Evolutionary conservation across 2,329 filamentous ascomycete genomes (phyloP).

Genomic region (Microcyclosporella mali): DNA sequence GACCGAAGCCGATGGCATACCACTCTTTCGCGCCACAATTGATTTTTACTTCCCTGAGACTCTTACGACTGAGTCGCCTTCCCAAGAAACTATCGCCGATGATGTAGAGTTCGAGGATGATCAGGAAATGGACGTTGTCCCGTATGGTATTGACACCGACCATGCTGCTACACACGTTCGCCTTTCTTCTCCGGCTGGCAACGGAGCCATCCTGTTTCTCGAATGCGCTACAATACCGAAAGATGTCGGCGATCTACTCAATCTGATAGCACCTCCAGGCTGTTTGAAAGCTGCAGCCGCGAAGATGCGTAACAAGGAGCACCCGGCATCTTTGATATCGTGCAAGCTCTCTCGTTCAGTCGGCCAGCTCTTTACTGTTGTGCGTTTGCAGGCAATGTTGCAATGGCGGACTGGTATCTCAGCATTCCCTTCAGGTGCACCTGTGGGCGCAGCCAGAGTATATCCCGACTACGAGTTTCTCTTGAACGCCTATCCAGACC

Average conservation of each 20-base stretch:
- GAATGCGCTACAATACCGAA: conserved; percentile 17
- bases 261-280: conserved; percentile 13
- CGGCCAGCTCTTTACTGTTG: conserved; percentile 21
- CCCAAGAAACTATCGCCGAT: conserved; percentile 7
- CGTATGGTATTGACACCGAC: conserved; percentile 15
- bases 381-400: conserved; percentile 24
- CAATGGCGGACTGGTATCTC: conserved; percentile 28
- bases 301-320: conserved; percentile 6
- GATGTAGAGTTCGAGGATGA: conserved; percentile 21
- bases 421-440: conserved; percentile 24
- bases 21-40: conserved; percentile 22
- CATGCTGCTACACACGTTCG: conserved; percentile 14
- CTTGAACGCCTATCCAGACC: conserved; percentile 21
- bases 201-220: conserved; percentile 21
- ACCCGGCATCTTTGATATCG: conserved; percentile 13
- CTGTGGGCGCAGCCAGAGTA: conserved; percentile 17
- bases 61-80: conserved; percentile 6
- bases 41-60: conserved; percentile 27
- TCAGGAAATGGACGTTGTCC: conserved; percentile 16
- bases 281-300: conserved; percentile 7
- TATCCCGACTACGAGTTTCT: conserved; percentile 27
- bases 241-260: conserved; percentile 12
- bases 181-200: conserved; percentile 12
- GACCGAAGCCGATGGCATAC: conserved; percentile 11
- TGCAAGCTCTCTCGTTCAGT: conserved; percentile 23